A percentile compares a stretch with the other conserved stretches of the same genome.
Evolutionary conservation across 345 rosid species (phyloP).

Genomic region (Eucalyptus victrix): DNA sequence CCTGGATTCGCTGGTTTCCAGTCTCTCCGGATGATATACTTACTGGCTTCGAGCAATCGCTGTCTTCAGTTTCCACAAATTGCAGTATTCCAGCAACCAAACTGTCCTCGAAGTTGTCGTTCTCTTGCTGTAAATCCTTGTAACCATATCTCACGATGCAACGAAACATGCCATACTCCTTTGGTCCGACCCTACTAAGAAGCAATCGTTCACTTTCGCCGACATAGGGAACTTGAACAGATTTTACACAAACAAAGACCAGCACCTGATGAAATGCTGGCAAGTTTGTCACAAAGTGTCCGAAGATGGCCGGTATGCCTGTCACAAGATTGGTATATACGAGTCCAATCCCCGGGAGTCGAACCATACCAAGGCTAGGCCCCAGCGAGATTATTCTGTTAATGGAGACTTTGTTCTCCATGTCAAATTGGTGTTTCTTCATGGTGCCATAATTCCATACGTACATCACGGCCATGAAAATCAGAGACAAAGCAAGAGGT

Average conservation of each 20-base stretch:
- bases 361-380: constrained; percentile 75
- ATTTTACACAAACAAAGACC: constrained; percentile 68
- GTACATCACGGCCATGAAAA: constrained; percentile 52
- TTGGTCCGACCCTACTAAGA: constrained; percentile 58
- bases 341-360: constrained; percentile 81
- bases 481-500: constrained; percentile 45
- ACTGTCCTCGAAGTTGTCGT: constrained; percentile 53
- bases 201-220: constrained; percentile 53
- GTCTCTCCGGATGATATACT: not conserved
- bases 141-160: constrained; percentile 82
- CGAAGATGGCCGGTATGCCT: constrained; percentile 75
- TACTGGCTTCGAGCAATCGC: not conserved
- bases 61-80: constrained; percentile 42
- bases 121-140: constrained; percentile 65
- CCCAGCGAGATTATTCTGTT: constrained; percentile 53
- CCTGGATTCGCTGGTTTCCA: not conserved
- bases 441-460: constrained; percentile 80
- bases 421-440: constrained; percentile 65
- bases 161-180: constrained; percentile 72
- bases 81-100: constrained; percentile 36
- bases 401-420: constrained; percentile 73
- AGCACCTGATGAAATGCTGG: constrained; percentile 77
- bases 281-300: constrained; percentile 75
- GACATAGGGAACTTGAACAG: constrained; percentile 68
- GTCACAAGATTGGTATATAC: constrained; percentile 57